Percentiles rank a stretch among this genome's conserved stretches.
Conservation (phyloP, 148 eudicot genomes). For the Silene conica region DNA sequence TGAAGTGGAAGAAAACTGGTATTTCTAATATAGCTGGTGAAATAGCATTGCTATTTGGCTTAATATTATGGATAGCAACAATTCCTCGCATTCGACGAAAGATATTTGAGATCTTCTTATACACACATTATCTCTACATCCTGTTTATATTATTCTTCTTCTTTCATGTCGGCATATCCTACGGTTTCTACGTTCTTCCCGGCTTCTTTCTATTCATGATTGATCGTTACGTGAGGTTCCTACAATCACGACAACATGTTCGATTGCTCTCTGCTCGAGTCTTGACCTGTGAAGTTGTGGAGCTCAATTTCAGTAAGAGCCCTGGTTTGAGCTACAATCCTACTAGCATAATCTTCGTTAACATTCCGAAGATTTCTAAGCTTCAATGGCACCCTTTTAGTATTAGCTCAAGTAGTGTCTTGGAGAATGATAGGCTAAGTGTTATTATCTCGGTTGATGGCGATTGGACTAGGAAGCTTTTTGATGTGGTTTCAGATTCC, state of each 20-base stretch:
- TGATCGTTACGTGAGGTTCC: conserved; percentile 48
- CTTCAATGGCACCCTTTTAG: conserved; percentile 97
- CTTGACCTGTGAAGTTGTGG: conserved; percentile 53
- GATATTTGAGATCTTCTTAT: conserved; percentile 52
- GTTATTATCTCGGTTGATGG: conserved; percentile 70
- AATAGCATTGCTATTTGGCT: conserved; percentile 34
- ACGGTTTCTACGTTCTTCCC: conserved; percentile 42
- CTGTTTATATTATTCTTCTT: conserved; percentile 39
- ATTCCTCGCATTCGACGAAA: conserved; percentile 36
- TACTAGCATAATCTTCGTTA: conserved; percentile 68
- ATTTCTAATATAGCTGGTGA: conserved; percentile 50
- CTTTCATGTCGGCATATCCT: conserved; percentile 47
- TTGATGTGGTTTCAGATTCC: conserved; percentile 47
- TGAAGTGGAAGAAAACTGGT: conserved; percentile 39
- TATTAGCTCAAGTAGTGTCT: conserved; percentile 49
- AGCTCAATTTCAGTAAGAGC: conserved; percentile 79
- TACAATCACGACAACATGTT: conserved; percentile 39
- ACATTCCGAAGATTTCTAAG: conserved; percentile 74
- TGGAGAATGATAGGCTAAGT: conserved; percentile 74
- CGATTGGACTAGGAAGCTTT: conserved; percentile 69
- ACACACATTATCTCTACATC: conserved; percentile 54
- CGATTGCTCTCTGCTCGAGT: conserved; percentile 44
- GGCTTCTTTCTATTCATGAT: conserved; percentile 48
- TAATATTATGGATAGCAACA: conserved; percentile 43
- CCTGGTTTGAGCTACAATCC: conserved; percentile 61